Percentiles rank a stretch among this genome's conserved stretches.
Evolutionary conservation across 768 basidiomycete species (phyloP).

Genomic region (Megacollybia marginata): DNA sequence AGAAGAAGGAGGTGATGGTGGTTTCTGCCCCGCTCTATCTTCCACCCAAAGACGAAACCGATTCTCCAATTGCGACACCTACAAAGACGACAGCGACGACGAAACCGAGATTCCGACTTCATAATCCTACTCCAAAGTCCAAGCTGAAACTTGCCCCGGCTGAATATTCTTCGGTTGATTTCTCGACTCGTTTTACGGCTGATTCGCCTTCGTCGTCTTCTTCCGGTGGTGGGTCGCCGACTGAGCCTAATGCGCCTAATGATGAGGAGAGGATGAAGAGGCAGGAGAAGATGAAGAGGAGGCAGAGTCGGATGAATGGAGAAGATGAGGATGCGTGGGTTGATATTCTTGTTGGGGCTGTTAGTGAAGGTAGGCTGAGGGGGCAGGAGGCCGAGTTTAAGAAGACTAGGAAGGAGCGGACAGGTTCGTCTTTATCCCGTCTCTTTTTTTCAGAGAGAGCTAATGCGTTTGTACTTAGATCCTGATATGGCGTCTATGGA

Average conservation of each 20-base stretch:
- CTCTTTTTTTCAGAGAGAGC: background rate
- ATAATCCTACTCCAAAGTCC: no score
- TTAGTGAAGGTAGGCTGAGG: slow-evolving; percentile 36
- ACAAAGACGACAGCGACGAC: no score
- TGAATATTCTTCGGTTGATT: slow-evolving; percentile 78
- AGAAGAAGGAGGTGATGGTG: background rate
- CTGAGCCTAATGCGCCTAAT: slow-evolving; percentile 12
- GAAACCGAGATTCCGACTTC: no score
- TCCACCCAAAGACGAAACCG: slow-evolving; percentile 13
- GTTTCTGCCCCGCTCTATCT: slow-evolving; percentile 11
- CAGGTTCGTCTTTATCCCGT: slow-evolving; percentile 26
- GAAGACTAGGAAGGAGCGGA: slow-evolving; percentile 38
- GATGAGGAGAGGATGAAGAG: slow-evolving; percentile 21
- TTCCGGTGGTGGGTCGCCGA: no score
- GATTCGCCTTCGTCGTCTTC: slow-evolving; percentile 20
- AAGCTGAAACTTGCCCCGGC: slow-evolving; percentile 18
- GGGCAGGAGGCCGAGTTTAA: slow-evolving; percentile 45
- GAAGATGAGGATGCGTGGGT: slow-evolving; percentile 78
- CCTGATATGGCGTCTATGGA: slow-evolving; percentile 31
- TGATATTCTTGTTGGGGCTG: slow-evolving; percentile 69
- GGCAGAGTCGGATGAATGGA: slow-evolving; percentile 27
- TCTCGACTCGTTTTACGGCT: slow-evolving; percentile 69
- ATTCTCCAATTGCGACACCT: slow-evolving; percentile 9
- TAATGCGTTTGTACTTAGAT: slow-evolving; percentile 1
- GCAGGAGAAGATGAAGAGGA: slow-evolving; percentile 39